Evolutionary conservation across 164 flowering plant species (phyloP), one percentile per base, ranked within the genome.

Genomic region (Buxus sempervirens): DNA sequence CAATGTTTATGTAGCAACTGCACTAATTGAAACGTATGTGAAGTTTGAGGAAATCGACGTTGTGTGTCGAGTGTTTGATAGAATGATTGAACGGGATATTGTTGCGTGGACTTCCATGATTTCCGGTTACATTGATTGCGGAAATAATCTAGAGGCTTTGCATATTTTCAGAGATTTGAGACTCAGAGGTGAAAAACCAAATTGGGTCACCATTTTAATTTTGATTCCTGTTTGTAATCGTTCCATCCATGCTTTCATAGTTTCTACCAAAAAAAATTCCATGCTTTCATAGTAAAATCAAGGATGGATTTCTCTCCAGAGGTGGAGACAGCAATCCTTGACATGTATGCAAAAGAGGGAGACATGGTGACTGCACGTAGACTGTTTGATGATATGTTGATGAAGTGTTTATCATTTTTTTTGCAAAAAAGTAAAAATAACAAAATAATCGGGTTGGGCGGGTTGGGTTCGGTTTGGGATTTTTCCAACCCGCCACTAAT

Each of bases 51-150:
- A 66, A 22, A 63, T 77, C 19, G 54, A 63, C 0, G 24, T 58
- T 49, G 76, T 74, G 15, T 60, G 32, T 14, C n/a, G 66, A 13
- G 28, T 77, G 23, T 78, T 78, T 53, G 78, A 78, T 36, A 41
- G 24, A 70, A 78, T 79, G 81, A 70, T 67, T 20, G 67, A 64
- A 48, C 56, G 70, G 54, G 82, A 79, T 71, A 72, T 76, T 48
- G 82, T 79, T 12, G 45, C 76, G 21, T 77, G 79, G 80, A 74
- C 80, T 66, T 54, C 76, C 16, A 69, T 79, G 75, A 66, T 79
- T 54, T 67, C 64, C 4, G 82, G 80, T 48, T 68, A 63, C 38
- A 65, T 66, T 36, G 60, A 64, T 28, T 25, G 20, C 32, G 75
- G 75, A 26, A 55, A 62, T 12, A 20, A 63, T 55, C 18, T 1